Evolutionary conservation across 2,329 filamentous ascomycete genomes (phyloP).

Genomic region (Ploettnerulaceae sp.): DNA sequence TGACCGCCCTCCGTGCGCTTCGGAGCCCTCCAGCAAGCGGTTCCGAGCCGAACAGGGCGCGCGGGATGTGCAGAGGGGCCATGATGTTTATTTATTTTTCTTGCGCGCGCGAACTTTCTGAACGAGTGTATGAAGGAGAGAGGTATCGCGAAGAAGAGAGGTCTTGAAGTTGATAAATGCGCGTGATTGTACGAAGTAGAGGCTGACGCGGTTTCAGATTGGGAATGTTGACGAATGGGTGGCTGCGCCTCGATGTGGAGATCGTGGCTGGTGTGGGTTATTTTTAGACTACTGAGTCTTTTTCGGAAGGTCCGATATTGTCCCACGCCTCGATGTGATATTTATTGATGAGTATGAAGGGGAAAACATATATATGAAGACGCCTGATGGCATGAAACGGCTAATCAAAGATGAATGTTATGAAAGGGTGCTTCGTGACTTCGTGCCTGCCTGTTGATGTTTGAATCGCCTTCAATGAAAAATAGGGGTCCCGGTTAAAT

Average conservation of each 20-base stretch:
- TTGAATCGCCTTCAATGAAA: too few species aligned
- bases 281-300: slow-evolving; percentile 3
- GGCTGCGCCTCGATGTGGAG: slow-evolving; percentile 2
- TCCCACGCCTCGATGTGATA: too few species aligned
- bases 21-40: slow-evolving; percentile 5
- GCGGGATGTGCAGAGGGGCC: slow-evolving; percentile 12
- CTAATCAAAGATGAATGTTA: too few species aligned
- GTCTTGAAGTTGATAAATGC: not conserved
- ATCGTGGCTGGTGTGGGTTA: slow-evolving; percentile 2
- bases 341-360: too few species aligned
- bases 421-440: too few species aligned
- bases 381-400: too few species aligned
- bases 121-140: slow-evolving; percentile 5
- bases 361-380: too few species aligned
- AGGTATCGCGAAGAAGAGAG: not conserved
- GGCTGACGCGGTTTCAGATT: slow-evolving; percentile 3
- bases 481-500: too few species aligned
- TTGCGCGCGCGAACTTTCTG: not conserved
- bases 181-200: not conserved
- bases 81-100: slow-evolving; percentile 6
- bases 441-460: too few species aligned
- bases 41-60: slow-evolving; percentile 1
- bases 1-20: slow-evolving; percentile 5
- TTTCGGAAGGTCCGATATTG: too few species aligned
- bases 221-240: slow-evolving; percentile 6